Evolutionary conservation across 305 asterid genomes (phyloP), one percentile per base, ranked within the genome.

Genomic region (Plantago lanceolata): DNA sequence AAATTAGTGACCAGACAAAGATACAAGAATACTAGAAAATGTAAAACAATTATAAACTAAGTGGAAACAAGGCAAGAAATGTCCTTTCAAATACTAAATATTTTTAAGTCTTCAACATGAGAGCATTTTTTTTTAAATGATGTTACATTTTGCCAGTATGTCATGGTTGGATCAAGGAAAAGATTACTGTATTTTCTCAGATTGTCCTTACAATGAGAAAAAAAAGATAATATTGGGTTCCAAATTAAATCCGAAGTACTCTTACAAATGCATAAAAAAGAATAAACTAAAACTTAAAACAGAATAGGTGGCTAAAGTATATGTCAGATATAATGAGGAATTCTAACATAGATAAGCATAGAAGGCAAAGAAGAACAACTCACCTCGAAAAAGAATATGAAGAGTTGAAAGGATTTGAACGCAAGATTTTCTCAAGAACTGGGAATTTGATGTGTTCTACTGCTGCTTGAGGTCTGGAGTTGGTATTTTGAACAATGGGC

Each of bases 401-500:
- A 13, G 18, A 19, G 8, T 17, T 20, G 1, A 31, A 58, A 26
- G 64, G 33, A 65, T 24, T 21, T 29, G 24, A 40, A 20, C 2
- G 55, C 4, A 45, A 19, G 13, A 48, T 37, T 7, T 26, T 24
- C n/a, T 47, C 68, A 61, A 49, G 64, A 18, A 37, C 37, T 55
- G 60, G 20, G 18, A 3, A 61, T 7, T 29, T 18, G 55, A 56
- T 8, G 16, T 37, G 16, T 5, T 66, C 4, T 52, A 15, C 17
- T 44, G 31, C 49, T 51, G 66, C 33, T 73, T 51, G 74, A 18
- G 63, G 28, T 59, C 3, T 55, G 64, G 44, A 72, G 65, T 68
- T 65, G 72, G 55, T 62, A 64, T n/a, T 62, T 59, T 45, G 60
- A 52, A 52, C 45, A 67, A 69, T 48, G 75, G 55, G 54, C 2